Conservation (phyloP, 2,329 filamentous ascomycete genomes). For the Parascedosporium putredinis region DNA sequence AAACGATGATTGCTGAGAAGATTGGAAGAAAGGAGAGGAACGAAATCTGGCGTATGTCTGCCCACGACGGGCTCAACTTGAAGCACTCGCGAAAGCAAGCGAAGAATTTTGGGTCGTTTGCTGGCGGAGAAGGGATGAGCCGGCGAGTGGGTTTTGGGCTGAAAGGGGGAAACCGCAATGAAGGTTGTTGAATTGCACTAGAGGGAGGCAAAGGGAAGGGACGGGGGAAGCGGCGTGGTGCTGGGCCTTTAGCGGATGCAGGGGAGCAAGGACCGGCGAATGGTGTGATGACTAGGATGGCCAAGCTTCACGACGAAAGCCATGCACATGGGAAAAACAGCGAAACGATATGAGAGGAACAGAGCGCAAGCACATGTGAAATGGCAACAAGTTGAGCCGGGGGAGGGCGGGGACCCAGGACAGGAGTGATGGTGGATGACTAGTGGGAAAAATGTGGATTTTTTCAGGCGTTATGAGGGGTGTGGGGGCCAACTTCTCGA, state of each 20-base stretch:
- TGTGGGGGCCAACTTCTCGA: neutral
- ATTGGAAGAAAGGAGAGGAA: too few species aligned
- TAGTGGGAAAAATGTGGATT: neutral
- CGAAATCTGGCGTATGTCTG: neutral
- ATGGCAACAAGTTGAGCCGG: neutral
- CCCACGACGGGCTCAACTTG: neutral
- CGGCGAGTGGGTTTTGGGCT: conserved; percentile 1
- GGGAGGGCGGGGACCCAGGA: neutral
- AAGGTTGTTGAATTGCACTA: neutral
- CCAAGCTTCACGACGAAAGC: neutral
- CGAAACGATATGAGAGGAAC: neutral
- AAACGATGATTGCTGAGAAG: neutral
- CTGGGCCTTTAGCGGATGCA: conserved; percentile 6
- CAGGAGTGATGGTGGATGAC: neutral
- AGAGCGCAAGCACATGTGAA: neutral
- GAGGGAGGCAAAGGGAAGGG: neutral
- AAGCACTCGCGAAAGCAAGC: too few species aligned
- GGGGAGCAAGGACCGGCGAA: neutral
- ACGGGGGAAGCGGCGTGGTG: neutral
- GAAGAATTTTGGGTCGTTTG: too few species aligned
- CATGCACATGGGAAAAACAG: conserved; percentile 2
- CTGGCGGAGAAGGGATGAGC: conserved; percentile 7
- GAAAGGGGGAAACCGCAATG: neutral
- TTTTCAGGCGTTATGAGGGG: neutral
- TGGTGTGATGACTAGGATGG: conserved; percentile 4